phyloP scores from a whole-genome alignment of 83 land plant genomes.

The Picea mariana region DNA sequence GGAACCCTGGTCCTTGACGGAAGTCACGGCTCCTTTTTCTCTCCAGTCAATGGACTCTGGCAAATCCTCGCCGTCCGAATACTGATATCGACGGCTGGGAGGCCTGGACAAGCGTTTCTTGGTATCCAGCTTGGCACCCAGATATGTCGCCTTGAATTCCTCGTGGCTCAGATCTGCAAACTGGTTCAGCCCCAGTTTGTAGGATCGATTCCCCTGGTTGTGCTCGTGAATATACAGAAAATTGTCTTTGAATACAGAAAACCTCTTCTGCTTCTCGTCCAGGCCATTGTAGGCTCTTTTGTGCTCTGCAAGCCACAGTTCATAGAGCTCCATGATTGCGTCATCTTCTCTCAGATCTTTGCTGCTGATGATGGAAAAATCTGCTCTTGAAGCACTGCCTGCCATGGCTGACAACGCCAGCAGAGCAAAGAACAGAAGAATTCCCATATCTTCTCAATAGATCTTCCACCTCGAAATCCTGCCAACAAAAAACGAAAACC shows the following conservation, averaged over 20 bases:
- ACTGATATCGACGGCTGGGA: background rate
- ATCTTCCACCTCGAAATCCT: too few species aligned
- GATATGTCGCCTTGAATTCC: background rate
- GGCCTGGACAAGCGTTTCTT: background rate
- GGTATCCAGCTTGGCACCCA: background rate
- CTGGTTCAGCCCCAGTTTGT: background rate
- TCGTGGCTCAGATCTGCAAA: background rate
- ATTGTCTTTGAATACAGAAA: conserved; percentile 74
- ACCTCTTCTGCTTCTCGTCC: conserved; percentile 39
- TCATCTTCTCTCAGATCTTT: conserved; percentile 25
- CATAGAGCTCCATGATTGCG: conserved; percentile 20
- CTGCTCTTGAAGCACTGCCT: background rate
- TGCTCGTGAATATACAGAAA: conserved; percentile 41
- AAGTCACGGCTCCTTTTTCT: conserved; percentile 51
- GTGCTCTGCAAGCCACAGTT: conserved; percentile 33
- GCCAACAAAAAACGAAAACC: too few species aligned
- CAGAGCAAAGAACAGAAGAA: background rate
- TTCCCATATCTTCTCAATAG: too few species aligned
- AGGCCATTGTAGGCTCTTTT: conserved; percentile 21
- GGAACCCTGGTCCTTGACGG: conserved; percentile 57
- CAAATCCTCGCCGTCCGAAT: background rate
- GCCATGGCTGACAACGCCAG: background rate
- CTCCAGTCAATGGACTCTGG: background rate
- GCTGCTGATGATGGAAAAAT: conserved; percentile 17
- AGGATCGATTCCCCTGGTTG: conserved; percentile 14